Evolutionary conservation across 2,329 filamentous ascomycete genomes (phyloP).

Genomic region (Monilinia fructicola): DNA sequence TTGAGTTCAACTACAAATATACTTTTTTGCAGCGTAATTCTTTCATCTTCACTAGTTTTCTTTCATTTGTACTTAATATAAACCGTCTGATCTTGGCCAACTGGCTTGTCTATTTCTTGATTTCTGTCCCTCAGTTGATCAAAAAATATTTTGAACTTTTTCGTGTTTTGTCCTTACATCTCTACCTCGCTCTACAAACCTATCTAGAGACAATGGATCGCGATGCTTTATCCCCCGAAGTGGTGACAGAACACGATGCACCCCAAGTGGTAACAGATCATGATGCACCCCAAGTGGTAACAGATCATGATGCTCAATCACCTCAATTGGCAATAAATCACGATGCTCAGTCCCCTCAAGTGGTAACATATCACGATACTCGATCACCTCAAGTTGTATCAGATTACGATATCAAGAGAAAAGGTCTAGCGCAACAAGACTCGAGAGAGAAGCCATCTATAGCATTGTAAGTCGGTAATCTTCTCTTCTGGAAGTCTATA

Average conservation of each 20-base stretch:
- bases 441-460: not conserved
- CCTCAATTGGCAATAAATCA: not conserved
- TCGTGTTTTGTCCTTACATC: not conserved
- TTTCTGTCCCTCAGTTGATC: not conserved
- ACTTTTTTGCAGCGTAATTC: not conserved
- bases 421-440: not conserved
- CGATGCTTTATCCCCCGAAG: not conserved
- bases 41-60: not conserved
- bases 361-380: no score
- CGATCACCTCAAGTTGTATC: not conserved
- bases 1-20: not conserved
- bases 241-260: not conserved
- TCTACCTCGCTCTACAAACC: not conserved
- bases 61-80: not conserved
- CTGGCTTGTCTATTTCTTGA: not conserved
- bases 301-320: not conserved
- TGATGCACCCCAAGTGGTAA: not conserved
- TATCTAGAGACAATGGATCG: conserved; percentile 8
- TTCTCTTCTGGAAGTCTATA: not conserved
- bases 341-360: not conserved
- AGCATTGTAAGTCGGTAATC: not conserved
- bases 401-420: not conserved
- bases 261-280: not conserved
- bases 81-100: not conserved
- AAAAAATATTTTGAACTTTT: not conserved